These are phyloP conservation scores for Ophiocordyceps robertsii DNA, from an alignment of 2,329 filamentous ascomycete genomes.

Conservation along the genomic window DNA sequence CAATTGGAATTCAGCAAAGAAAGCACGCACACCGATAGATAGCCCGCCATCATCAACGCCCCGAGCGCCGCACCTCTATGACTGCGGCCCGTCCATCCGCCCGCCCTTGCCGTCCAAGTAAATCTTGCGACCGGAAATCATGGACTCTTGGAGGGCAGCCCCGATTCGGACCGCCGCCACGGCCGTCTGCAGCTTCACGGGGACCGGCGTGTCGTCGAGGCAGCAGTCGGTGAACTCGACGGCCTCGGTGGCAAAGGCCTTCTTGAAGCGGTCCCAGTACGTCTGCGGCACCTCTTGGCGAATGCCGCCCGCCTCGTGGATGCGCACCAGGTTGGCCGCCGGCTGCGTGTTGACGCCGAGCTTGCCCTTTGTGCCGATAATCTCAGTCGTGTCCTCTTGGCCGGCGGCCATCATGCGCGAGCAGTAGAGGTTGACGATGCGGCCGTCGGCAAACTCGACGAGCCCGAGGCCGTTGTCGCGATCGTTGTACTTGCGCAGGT, in stretches of 20 bases:
- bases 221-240: constrained; percentile 48
- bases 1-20: too few species aligned
- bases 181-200: constrained; percentile 42
- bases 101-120: constrained; percentile 32
- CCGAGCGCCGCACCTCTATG: neutral
- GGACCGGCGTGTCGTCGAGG: constrained; percentile 39
- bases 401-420: constrained; percentile 55
- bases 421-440: constrained; percentile 51
- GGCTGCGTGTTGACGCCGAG: constrained; percentile 47
- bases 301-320: constrained; percentile 33
- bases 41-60: neutral
- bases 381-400: constrained; percentile 53
- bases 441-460: constrained; percentile 50
- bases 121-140: constrained; percentile 41
- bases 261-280: constrained; percentile 49
- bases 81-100: constrained; percentile 2
- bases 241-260: constrained; percentile 50
- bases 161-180: constrained; percentile 49
- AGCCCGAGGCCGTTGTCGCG: constrained; percentile 30
- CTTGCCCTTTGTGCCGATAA: constrained; percentile 54
- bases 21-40: neutral
- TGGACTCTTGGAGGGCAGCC: constrained; percentile 41
- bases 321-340: constrained; percentile 36
- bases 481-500: constrained; percentile 13
- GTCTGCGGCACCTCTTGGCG: constrained; percentile 44